Percentiles rank a stretch among this genome's conserved stretches.
Evolutionary conservation across 116 monocot species (phyloP).

Genomic region (Papilionanthe hybrid): DNA sequence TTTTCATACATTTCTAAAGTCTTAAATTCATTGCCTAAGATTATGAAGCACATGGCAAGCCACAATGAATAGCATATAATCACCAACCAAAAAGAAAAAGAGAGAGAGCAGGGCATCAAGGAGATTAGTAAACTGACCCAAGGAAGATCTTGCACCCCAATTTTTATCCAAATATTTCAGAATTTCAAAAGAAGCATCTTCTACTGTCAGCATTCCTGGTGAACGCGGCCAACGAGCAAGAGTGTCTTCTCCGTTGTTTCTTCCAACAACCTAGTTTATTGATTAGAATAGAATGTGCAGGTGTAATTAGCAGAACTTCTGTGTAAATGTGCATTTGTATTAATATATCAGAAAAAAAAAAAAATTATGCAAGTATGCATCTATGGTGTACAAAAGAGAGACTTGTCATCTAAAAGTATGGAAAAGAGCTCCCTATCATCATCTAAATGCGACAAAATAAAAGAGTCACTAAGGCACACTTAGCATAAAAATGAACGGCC

Average conservation of each 20-base stretch:
- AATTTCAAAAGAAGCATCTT: conserved; percentile 74
- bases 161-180: conserved; percentile 71
- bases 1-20: background rate
- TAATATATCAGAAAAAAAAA: too few species aligned
- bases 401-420: too few species aligned
- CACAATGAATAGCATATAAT: background rate
- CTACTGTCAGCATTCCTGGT: conserved; percentile 70
- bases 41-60: background rate
- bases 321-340: too few species aligned
- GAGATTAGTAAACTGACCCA: conserved; percentile 41
- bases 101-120: background rate
- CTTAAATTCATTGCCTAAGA: background rate
- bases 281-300: background rate
- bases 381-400: too few species aligned
- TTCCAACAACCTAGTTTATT: conserved; percentile 67
- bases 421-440: too few species aligned
- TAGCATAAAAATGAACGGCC: too few species aligned
- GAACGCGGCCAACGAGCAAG: conserved; percentile 92
- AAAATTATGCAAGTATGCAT: too few species aligned
- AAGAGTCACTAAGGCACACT: too few species aligned
- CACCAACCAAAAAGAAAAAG: background rate
- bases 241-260: conserved; percentile 93
- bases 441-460: too few species aligned
- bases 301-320: background rate
- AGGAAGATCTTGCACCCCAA: conserved; percentile 86